Conservation (phyloP, 345 rosid genomes). For the Arabis alpina region DNA sequence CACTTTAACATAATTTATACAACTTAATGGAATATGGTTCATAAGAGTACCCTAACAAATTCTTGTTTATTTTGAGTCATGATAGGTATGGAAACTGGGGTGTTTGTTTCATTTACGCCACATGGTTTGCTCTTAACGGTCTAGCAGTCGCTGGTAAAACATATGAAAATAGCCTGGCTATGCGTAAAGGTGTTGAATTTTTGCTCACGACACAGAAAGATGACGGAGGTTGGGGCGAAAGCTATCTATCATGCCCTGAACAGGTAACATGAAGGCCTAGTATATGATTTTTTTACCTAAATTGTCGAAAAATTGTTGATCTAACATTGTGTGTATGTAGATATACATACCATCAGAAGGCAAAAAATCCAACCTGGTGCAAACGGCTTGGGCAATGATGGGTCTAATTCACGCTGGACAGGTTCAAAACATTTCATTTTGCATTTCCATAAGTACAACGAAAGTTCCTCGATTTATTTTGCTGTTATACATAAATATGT, state of each 20-base stretch:
- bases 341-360: constrained; percentile 53
- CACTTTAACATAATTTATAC: not conserved
- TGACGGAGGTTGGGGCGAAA: constrained; percentile 72
- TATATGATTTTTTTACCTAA: not conserved
- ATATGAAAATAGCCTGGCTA: constrained; percentile 38
- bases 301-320: not conserved
- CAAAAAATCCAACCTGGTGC: constrained; percentile 58
- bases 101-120: constrained; percentile 51
- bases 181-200: constrained; percentile 52
- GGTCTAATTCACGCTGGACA: constrained; percentile 63
- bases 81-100: constrained; percentile 56
- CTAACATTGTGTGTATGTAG: constrained; percentile 36
- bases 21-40: not conserved
- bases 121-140: constrained; percentile 60
- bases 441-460: not conserved
- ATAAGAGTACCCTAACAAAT: not conserved
- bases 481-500: not conserved
- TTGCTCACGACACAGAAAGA: constrained; percentile 48
- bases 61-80: not conserved
- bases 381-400: constrained; percentile 65
- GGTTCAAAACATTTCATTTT: constrained; percentile 26
- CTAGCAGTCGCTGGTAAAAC: constrained; percentile 52
- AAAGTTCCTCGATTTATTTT: not conserved
- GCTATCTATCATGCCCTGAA: constrained; percentile 60
- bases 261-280: constrained; percentile 37